Conservation (phyloP, 495 filamentous ascomycete species). For the Neurospora cerealis region DNA sequence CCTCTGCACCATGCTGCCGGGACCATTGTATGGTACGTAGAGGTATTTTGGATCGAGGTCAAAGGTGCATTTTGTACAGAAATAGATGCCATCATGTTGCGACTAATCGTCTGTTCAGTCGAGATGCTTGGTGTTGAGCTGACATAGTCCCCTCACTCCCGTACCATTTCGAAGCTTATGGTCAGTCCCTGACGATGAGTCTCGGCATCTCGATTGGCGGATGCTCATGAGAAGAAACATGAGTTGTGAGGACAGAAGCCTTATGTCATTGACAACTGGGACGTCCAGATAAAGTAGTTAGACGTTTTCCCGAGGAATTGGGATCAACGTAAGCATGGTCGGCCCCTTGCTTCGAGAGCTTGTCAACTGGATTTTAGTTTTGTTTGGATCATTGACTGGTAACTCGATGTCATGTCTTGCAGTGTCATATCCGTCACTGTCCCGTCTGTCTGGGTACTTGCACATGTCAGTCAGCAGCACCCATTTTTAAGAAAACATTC, state of each 20-base stretch:
- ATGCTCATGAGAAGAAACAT: background rate
- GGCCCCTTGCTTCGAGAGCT: background rate
- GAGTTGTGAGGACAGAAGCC: background rate
- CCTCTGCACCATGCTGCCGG: too few relatives aligned
- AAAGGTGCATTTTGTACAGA: too few relatives aligned
- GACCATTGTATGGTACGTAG: too few relatives aligned
- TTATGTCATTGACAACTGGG: background rate
- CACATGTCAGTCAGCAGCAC: background rate
- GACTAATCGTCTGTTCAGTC: too few relatives aligned
- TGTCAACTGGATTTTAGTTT: background rate
- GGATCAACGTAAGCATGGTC: too few relatives aligned
- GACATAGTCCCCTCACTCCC: too few relatives aligned
- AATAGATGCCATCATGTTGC: too few relatives aligned
- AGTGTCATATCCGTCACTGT: background rate
- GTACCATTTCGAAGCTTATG: too few relatives aligned
- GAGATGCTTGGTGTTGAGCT: too few relatives aligned
- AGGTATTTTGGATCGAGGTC: too few relatives aligned
- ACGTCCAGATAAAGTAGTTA: background rate
- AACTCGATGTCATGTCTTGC: background rate
- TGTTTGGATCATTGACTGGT: background rate
- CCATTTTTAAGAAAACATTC: background rate
- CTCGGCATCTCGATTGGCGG: background rate
- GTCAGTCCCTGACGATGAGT: background rate
- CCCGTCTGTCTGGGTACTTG: background rate
- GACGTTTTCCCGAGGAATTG: background rate